phyloP scores from a whole-genome alignment of 2,329 filamentous ascomycete genomes.

The Verticillium zaregamsianum region DNA sequence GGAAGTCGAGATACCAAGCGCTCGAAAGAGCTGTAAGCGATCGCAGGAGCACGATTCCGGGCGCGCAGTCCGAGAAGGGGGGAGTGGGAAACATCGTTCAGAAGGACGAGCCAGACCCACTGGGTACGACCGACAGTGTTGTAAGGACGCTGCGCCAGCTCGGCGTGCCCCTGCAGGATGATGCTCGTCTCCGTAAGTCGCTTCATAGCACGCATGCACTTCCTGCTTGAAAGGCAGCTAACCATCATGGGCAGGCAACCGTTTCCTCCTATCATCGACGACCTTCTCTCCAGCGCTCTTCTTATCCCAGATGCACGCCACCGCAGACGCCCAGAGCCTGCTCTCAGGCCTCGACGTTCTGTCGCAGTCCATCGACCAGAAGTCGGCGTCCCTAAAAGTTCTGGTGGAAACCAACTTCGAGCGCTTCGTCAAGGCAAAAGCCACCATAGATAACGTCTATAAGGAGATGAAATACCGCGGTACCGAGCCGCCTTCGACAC shows the following conservation, averaged over 20 bases:
- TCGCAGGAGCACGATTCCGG: slow-evolving; percentile 60
- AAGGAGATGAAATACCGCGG: slow-evolving; percentile 87
- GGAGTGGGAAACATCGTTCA: slow-evolving; percentile 76
- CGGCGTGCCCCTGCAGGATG: slow-evolving; percentile 80
- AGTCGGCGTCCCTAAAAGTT: slow-evolving; percentile 93
- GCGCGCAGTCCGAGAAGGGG: slow-evolving; percentile 60
- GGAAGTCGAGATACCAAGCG: slow-evolving; percentile 78
- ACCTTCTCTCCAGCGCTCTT: slow-evolving; percentile 92
- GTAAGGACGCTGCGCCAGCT: slow-evolving; percentile 72
- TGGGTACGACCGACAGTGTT: slow-evolving; percentile 86
- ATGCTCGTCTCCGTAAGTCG: slow-evolving; percentile 64
- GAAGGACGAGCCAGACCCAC: slow-evolving; percentile 86
- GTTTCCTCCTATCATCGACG: slow-evolving; percentile 92
- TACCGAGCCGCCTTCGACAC: slow-evolving; percentile 43
- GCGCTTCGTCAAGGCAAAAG: slow-evolving; percentile 93
- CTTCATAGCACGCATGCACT: neutral
- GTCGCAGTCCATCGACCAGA: slow-evolving; percentile 91
- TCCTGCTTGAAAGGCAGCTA: slow-evolving; percentile 14
- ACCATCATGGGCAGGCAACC: slow-evolving; percentile 59
- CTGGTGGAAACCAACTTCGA: slow-evolving; percentile 98
- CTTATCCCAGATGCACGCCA: slow-evolving; percentile 84
- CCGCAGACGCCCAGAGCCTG: slow-evolving; percentile 77
- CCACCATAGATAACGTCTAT: slow-evolving; percentile 98
- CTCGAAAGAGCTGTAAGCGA: slow-evolving; percentile 72
- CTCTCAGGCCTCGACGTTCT: slow-evolving; percentile 80